Conservation (phyloP, 257 asterid genomes). For the Ehretia macrophylla region DNA sequence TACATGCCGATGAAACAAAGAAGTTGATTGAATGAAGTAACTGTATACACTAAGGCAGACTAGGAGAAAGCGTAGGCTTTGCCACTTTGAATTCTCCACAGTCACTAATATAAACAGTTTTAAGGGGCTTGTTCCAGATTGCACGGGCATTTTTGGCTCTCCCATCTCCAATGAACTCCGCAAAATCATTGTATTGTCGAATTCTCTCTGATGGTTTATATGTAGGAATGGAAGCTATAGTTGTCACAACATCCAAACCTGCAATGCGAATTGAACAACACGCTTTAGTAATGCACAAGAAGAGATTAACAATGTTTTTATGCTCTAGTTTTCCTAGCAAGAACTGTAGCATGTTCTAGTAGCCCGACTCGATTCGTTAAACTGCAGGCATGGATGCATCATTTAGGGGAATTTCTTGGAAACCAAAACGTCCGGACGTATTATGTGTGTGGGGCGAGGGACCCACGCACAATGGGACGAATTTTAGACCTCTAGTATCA, state of each 20-base stretch:
- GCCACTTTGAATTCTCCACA: slow-evolving; percentile 74
- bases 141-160: slow-evolving; percentile 84
- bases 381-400: no score
- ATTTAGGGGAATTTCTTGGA: no score
- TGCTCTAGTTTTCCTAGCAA: no score
- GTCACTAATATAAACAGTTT: slow-evolving; percentile 75
- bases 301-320: no score
- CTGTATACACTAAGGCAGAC: slow-evolving; percentile 46
- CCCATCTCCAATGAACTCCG: slow-evolving; percentile 80
- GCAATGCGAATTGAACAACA: slow-evolving; percentile 8
- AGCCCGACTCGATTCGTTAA: no score
- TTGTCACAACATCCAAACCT: slow-evolving; percentile 83
- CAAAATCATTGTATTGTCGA: slow-evolving; percentile 76
- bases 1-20: no score
- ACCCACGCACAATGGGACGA: no score
- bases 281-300: not conserved
- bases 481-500: no score
- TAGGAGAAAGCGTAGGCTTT: slow-evolving; percentile 70
- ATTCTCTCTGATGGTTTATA: slow-evolving; percentile 70
- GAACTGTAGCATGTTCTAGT: no score
- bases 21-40: not conserved
- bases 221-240: slow-evolving; percentile 66
- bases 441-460: no score
- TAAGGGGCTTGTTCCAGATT: slow-evolving; percentile 77
- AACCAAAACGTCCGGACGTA: no score